Base-by-base conservation (phyloP, 805 yeast genomes). In the Metschnikowia similis region DNA sequence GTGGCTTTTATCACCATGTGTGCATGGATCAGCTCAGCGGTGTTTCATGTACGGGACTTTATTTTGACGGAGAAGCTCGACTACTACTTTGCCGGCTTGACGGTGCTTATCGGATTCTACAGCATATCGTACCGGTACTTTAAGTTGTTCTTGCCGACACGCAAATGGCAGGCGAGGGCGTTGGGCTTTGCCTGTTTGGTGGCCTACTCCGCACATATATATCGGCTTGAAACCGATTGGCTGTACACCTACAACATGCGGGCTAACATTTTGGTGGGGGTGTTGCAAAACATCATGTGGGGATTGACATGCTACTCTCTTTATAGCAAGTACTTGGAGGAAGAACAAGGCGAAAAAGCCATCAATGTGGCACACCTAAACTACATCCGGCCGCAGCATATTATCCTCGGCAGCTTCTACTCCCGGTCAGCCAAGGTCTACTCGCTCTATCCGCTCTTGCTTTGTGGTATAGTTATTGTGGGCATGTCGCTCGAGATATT, bases 171-270 rank as follows among this genome's bases (percentile, higher is more conserved):
- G n/a, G 50, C 84, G 16, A 47, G 52, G 8, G 13, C 64, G 1
- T 72, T 84, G 45, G 66, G 79, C 0, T 40, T 63, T 0, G 49
- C 67, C 0, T 81, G 88, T 47, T 48, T 74, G 0, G 49, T 70
- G 0, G 77, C 86, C 29, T 89, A 87, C 56, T 21, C 72, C 1
- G 69, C 72, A 13, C 99, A 92, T 65, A 72, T 94, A 10, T 62
- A 78, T 32, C 76, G 92, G 52, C 70, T 94, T 32, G 70, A 78
- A 11, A 64, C 79, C 9, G 85, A 85, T 56, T 92, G 97, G 92
- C 86, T 89, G 50, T 92, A 92, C 67, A 84, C 95, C 1, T 94
- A 94, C 66, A 92, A 92, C 69, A 92, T 94, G 98, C 77, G 80
- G 55, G 96, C 94, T 28, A 92, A 94, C 60, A 83, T 94, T 1